A percentile compares a stretch with the other conserved stretches of the same genome.
Evolutionary conservation across 1,139 yeast species (phyloP).

Genomic region (Komagataea norvegica): DNA sequence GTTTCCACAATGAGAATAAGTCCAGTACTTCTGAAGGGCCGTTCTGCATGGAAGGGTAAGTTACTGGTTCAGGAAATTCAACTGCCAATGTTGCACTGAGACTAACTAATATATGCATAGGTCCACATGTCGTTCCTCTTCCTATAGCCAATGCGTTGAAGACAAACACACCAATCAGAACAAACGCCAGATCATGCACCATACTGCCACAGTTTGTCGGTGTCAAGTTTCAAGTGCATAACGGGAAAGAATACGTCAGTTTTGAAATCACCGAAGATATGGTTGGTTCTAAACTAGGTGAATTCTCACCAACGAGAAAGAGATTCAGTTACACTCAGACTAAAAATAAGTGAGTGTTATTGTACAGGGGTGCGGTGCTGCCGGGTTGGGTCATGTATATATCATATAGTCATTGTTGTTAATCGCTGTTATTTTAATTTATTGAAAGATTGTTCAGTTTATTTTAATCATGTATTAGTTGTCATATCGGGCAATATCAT

Average conservation of each 20-base stretch:
- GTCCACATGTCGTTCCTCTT: conserved; percentile 90
- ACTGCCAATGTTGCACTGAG: too few relatives aligned
- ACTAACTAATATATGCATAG: conserved; percentile 35
- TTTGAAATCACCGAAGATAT: conserved; percentile 86
- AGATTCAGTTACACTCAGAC: conserved; percentile 76
- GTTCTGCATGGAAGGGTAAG: conserved; percentile 77
- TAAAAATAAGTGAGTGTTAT: conserved; percentile 28
- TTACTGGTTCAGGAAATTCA: too few relatives aligned
- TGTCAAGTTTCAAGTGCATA: conserved; percentile 86
- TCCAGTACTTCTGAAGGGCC: conserved; percentile 43
- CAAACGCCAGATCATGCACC: conserved; percentile 92
- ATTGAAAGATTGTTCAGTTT: too few relatives aligned
- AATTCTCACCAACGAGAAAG: conserved; percentile 84
- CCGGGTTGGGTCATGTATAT: conserved; percentile 1
- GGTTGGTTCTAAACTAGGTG: conserved; percentile 97
- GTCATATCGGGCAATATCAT: too few relatives aligned
- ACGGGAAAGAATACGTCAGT: conserved; percentile 91
- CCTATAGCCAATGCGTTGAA: conserved; percentile 83
- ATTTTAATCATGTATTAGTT: too few relatives aligned
- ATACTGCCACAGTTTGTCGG: conserved; percentile 95
- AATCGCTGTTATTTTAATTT: neutral
- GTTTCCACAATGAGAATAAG: conserved; percentile 51
- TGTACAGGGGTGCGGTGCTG: neutral
- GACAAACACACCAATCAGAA: conserved; percentile 81
- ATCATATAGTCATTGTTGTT: neutral